Base-by-base conservation (phyloP, 2,329 filamentous ascomycete genomes). In the Nigrospora oryzae region DNA sequence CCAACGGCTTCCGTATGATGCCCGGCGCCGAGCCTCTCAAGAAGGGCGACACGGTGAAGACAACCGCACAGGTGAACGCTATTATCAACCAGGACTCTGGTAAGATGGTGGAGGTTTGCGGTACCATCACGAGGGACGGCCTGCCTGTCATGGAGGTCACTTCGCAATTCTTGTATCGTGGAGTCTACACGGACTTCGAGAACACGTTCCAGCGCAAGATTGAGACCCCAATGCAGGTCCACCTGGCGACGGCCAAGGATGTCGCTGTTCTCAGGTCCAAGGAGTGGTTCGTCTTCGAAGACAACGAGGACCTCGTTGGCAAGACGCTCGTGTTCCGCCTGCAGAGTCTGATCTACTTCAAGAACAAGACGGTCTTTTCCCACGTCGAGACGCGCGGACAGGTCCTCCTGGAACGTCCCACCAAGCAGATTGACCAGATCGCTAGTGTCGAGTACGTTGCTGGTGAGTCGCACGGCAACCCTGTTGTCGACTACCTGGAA, bases 51-150 rank as follows among this genome's bases (percentile, higher is more conserved):
- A 81, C 90, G 50, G 79, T 98, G 16, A 83, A 89, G 50, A 97
- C 93, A 3, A 95, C 88, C 45, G 93, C 93, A 37, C 89, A 94
- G 64, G 87, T 98, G 70, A 97, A 98, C 57, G 89, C 93, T 14
- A 89, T 98, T 58, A 85, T 98, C 72, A 98, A 97, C 71, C 90
- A 98, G 65, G 89, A 95, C 13, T 89, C 93, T 48, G 93, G 93
- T 40, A 98, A 98, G 76, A 96, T 98, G 90, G 94, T 98, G 15
- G 94, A 98, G 68, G 91, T 98, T n/a, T 96, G 90, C 59, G 93
- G 93, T 50, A 98, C 93, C 6, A 95, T 98, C 58, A 84, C 79
- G 44, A 85, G 93, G 37, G 81, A 90, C 44, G 85, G 85, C 23
- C 67, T 86, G 63, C 76, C 89, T 6, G 89, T 98, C 51, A 98